A percentile compares a stretch with the other conserved stretches of the same genome.
These are phyloP conservation scores for Pichia manshurica DNA, from an alignment of 805 yeast species.

Conservation along the genomic window DNA sequence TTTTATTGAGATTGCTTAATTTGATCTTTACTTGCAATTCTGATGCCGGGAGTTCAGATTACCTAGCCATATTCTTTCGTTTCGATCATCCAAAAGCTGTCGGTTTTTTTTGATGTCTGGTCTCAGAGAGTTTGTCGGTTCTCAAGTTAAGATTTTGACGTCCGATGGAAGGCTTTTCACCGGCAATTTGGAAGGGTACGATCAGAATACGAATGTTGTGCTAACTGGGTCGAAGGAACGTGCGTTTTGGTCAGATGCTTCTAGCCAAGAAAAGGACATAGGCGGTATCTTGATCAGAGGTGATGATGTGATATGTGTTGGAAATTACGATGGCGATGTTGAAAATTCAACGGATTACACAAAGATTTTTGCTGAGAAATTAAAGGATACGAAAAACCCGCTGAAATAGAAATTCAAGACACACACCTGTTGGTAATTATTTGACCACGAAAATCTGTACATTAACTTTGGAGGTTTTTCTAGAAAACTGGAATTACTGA, in stretches of 20 bases:
- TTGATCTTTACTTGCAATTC: no score
- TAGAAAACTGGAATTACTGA: background rate
- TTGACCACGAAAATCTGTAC: no score
- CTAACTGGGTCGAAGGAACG: slow-evolving; percentile 48
- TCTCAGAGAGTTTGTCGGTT: slow-evolving; percentile 10
- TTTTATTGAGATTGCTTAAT: no score
- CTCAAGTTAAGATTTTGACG: slow-evolving; percentile 49
- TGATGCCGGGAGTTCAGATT: no score
- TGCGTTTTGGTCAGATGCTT: slow-evolving; percentile 38
- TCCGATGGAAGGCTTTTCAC: slow-evolving; percentile 49
- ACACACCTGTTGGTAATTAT: no score
- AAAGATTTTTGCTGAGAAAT: slow-evolving; percentile 17
- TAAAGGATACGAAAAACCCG: slow-evolving; percentile 30
- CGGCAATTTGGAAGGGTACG: slow-evolving; percentile 54
- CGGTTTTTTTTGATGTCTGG: slow-evolving; percentile 8
- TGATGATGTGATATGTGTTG: slow-evolving; percentile 52
- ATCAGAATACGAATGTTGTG: slow-evolving; percentile 57
- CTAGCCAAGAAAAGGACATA: slow-evolving; percentile 34
- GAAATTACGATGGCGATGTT: slow-evolving; percentile 41
- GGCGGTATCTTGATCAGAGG: slow-evolving; percentile 55
- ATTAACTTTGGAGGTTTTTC: background rate
- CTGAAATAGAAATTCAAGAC: no score
- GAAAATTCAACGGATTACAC: slow-evolving; percentile 40
- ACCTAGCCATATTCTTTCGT: no score
- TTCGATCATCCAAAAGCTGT: no score